A percentile compares a stretch with the other conserved stretches of the same genome.
These are phyloP conservation scores for Trichoderma erinaceum DNA, from an alignment of 495 filamentous ascomycete species.

Conservation along the genomic window DNA sequence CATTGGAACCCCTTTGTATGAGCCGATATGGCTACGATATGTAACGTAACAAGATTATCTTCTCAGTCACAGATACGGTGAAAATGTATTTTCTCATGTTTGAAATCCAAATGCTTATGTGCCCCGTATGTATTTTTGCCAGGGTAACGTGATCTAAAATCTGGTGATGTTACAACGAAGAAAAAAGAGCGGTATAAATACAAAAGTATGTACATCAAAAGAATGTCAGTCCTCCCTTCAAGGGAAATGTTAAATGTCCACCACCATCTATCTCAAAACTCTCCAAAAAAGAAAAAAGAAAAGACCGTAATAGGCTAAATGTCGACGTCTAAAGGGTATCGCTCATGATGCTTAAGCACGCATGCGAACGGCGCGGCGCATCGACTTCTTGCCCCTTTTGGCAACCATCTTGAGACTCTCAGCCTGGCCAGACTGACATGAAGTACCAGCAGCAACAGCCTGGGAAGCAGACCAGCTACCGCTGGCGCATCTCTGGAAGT, in stretches of 20 bases:
- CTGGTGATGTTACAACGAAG: not conserved
- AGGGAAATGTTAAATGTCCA: not conserved
- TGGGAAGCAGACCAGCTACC: conserved; percentile 37
- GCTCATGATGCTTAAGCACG: conserved; percentile 21
- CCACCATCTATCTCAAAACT: not conserved
- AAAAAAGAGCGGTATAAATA: conserved; percentile 15
- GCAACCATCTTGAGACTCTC: conserved; percentile 27
- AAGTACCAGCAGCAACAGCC: conserved; percentile 33
- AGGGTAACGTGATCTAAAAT: not conserved
- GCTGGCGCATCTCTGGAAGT: conserved; percentile 40
- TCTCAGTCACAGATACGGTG: too few species aligned
- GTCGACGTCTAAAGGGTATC: too few species aligned
- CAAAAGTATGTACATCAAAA: conserved; percentile 1
- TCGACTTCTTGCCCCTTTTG: conserved; percentile 23
- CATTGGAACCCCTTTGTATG: too few species aligned
- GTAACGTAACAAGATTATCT: too few species aligned
- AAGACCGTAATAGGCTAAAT: not conserved
- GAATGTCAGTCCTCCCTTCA: conserved; percentile 1
- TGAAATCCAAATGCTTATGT: not conserved
- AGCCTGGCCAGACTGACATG: conserved; percentile 32
- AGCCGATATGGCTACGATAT: too few species aligned
- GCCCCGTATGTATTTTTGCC: not conserved
- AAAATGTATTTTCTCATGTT: not conserved
- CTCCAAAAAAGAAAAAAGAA: conserved; percentile 9
- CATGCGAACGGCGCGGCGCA: conserved; percentile 26